Percentiles rank a stretch among this genome's conserved stretches.
phyloP scores from a whole-genome alignment of 2,329 filamentous ascomycete genomes.

The Fonsecaea erecta region DNA sequence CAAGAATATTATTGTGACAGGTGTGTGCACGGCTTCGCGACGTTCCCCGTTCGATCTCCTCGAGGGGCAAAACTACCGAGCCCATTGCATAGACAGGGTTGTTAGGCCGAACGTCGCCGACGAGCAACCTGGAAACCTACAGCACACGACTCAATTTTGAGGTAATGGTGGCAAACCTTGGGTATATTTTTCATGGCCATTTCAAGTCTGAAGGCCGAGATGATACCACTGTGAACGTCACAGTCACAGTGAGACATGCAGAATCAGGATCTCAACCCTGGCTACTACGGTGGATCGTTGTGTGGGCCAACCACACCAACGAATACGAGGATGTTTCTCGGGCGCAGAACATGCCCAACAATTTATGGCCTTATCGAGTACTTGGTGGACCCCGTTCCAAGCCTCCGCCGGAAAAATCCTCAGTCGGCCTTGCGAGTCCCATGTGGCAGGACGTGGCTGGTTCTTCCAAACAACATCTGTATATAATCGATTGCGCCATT shows the following conservation, averaged over 20 bases:
- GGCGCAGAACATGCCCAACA: neutral
- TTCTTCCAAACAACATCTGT: neutral
- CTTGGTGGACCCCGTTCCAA: neutral
- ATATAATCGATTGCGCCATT: neutral
- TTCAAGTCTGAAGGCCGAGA: neutral
- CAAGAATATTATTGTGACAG: neutral
- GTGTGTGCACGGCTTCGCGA: neutral
- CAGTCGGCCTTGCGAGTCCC: neutral
- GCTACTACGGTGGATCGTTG: neutral
- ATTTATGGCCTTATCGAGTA: neutral
- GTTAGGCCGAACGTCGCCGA: neutral
- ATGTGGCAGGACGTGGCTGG: neutral
- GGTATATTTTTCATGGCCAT: neutral
- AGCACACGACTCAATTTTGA: neutral
- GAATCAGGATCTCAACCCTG: neutral
- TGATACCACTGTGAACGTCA: neutral
- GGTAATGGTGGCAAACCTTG: neutral
- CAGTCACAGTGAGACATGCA: constrained; percentile 13
- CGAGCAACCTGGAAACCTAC: neutral
- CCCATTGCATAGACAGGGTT: neutral
- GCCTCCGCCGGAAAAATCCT: neutral
- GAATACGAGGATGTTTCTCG: constrained; percentile 1
- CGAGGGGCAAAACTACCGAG: neutral
- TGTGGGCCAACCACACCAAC: neutral
- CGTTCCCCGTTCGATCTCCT: neutral